Conservation (phyloP, 768 basidiomycete genomes). For the Cantharellus cinnabarinus region DNA sequence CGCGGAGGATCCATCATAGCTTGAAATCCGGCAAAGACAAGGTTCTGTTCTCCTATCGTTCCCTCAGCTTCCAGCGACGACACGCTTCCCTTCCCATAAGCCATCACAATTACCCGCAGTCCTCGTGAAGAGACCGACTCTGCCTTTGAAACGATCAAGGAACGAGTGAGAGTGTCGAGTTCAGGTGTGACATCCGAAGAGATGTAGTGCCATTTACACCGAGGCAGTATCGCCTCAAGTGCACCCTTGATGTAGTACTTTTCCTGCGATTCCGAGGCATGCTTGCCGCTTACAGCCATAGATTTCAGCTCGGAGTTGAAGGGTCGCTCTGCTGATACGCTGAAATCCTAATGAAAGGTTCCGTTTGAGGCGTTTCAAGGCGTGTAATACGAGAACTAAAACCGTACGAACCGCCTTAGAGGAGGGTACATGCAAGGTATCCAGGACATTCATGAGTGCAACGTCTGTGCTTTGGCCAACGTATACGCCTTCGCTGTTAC, state of each 20-base stretch:
- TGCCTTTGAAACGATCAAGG: conserved; percentile 50
- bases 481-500: conserved; percentile 48
- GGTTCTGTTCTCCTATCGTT: conserved; percentile 20
- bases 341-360: conserved; percentile 2
- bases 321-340: conserved; percentile 43
- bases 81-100: conserved; percentile 54
- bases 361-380: neutral
- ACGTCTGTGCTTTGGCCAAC: conserved; percentile 90
- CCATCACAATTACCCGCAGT: conserved; percentile 79
- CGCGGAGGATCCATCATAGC: conserved; percentile 93
- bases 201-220: conserved; percentile 79
- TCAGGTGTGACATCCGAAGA: conserved; percentile 72
- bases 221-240: conserved; percentile 67
- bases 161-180: conserved; percentile 48
- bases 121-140: conserved; percentile 52
- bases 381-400: neutral
- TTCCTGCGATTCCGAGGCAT: conserved; percentile 34
- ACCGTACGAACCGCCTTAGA: conserved; percentile 39
- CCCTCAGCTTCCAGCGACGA: conserved; percentile 17
- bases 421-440: conserved; percentile 45
- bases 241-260: conserved; percentile 85
- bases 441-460: conserved; percentile 64
- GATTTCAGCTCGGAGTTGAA: conserved; percentile 90
- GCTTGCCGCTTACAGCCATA: conserved; percentile 74
- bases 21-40: conserved; percentile 83